These are phyloP conservation scores for Papilionanthe hybrid DNA, from an alignment of 116 monocot genomes.

Conservation along the genomic window DNA sequence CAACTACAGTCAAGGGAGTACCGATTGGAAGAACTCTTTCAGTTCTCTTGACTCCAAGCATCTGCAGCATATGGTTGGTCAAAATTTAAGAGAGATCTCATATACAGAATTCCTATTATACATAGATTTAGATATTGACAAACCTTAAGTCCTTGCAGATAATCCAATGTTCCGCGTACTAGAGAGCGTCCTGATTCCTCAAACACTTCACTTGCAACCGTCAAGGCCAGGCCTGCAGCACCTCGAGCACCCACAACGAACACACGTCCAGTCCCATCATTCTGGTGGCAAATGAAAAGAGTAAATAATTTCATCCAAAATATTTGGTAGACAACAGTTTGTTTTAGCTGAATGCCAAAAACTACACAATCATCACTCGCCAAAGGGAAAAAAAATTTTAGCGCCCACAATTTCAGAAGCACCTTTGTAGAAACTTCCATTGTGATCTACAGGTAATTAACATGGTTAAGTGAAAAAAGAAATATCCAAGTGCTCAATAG, in stretches of 20 bases:
- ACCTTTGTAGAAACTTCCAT: not conserved
- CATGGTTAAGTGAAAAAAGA: not conserved
- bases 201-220: slow-evolving; percentile 90
- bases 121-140: slow-evolving; percentile 10
- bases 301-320: not conserved
- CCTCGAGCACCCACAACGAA: slow-evolving; percentile 72
- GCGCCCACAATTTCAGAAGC: not conserved
- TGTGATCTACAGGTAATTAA: not conserved
- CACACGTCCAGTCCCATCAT: slow-evolving; percentile 81
- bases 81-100: not conserved
- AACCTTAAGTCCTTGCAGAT: slow-evolving; percentile 96
- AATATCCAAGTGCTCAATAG: not conserved
- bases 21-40: slow-evolving; percentile 92
- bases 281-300: slow-evolving; percentile 29
- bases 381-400: not conserved
- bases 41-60: slow-evolving; percentile 88
- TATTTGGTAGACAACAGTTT: not conserved
- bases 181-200: slow-evolving; percentile 89
- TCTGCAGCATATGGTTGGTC: slow-evolving; percentile 32
- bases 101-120: not conserved
- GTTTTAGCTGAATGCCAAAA: not conserved
- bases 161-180: slow-evolving; percentile 90
- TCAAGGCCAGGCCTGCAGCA: slow-evolving; percentile 74
- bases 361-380: not conserved
- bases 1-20: slow-evolving; percentile 87